Base-by-base conservation (phyloP, 1,284 basidiomycete species). In the Pseudozyma sp. region DNA sequence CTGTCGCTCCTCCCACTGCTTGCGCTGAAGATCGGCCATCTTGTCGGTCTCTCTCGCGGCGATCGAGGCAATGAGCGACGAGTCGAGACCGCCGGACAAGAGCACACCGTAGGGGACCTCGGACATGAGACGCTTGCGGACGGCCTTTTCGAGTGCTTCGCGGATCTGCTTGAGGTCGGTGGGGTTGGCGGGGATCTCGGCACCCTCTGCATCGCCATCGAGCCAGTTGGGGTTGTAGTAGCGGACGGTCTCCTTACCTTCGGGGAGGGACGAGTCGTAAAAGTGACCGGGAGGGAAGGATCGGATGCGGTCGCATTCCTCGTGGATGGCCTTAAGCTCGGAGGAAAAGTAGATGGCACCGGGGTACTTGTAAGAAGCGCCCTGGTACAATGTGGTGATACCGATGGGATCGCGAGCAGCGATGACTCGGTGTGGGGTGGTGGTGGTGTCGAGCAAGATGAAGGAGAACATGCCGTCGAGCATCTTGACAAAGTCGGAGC, bases 381-480 rank as follows among this genome's bases (percentile, higher is more conserved):
- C 97, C 87, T 97, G 94, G 87, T 99, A 99, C 19, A 99, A 88
- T 11, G 97, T 98, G 47, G 97, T 99, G 85, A 99, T 94, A 42
- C 97, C 97, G 83, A 99, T 92, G 30, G 97, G 95, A 85, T 99
- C 97, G 57, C 97, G 91, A 24, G 95, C 94, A 58, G 96, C 96
- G 80, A 99, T 93, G 68, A 98, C 88, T 64, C 95, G 90, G 42
- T 94, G 89, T 7, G 97, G 96, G 1, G 91, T 88, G 63, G 93
- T 91, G 11, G 92, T 92, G 82, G 94, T 94, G 86, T 99, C 97
- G 63, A 99, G 88, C 45, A 99, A 89, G 74, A 97, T 92, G 83
- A 99, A 99, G 11, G 94, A 95, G 87, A 99, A 99, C 94, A 99
- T 97, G 78, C 97, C 97, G 84, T 99, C 97, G 67, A 99, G 91